Base-by-base conservation (phyloP, 768 basidiomycete genomes). In the Lactarius evosmus region DNA sequence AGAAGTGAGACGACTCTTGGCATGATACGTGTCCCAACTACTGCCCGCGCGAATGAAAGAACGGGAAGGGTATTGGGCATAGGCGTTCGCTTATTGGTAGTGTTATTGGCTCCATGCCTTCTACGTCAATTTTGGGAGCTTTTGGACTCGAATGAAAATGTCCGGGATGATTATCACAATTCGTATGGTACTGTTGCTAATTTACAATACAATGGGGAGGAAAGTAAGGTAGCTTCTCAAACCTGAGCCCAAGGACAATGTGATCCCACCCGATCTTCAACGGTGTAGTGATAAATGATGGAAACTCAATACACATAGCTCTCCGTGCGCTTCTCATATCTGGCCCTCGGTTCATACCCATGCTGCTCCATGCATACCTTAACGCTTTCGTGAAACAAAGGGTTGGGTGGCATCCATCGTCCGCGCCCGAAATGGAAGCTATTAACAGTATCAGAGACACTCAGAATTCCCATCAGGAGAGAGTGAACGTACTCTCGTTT, bases 371-470 rank as follows among this genome's bases (percentile, higher is more conserved):
- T 52, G 27, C 32, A 29, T 1, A 27, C 9, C 7, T 4, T 9
- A n/a, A 60, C 59, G n/a, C 59, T 60, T 17, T 36, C 8, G 17
- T 60, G 59, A 27, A 60, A 60, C 7, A 25, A 19, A 5, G 60
- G 51, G 3, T 34, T 9, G 2, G 17, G 50, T 8, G 50, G 60
- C 8, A 53, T 4, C 7, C 4, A 14, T 40, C 60, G 25, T 32
- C 60, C 50, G 4, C 51, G 27, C 11, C 51, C 36, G 9, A 14
- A 29, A 38, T 40, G 33, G 34, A 36, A 1, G 36, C 60, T 53
- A 41, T 6, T 14, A 34, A 17, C 29, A 38, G 14, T 11, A 14
- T 22, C 19, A 41, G 29, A 17, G 19, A 51, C 3, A 30, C 38
- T 7, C 32, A 25, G n/a, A 53, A 16, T 40, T 19, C 8, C 33